These are phyloP conservation scores for Eucalyptus regnans DNA, from an alignment of 345 rosid species.

Conservation along the genomic window DNA sequence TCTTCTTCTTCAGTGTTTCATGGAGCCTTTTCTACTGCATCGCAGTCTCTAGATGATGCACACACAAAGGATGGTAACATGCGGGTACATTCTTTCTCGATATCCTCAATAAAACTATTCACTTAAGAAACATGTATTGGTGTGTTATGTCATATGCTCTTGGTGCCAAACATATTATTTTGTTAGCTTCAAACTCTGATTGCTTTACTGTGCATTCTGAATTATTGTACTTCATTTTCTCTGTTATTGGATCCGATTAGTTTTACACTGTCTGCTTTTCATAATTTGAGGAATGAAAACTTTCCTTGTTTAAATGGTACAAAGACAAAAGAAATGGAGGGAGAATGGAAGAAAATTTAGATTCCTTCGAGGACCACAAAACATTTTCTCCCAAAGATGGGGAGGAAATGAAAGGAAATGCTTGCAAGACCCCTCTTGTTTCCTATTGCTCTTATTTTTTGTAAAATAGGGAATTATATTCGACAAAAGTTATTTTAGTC, in stretches of 20 bases:
- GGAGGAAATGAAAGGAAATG: not conserved
- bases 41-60: constrained; percentile 22
- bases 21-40: constrained; percentile 22
- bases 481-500: not conserved
- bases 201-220: not conserved
- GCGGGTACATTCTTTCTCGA: constrained; percentile 21
- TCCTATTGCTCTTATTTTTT: not conserved
- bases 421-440: not conserved
- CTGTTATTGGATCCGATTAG: not conserved
- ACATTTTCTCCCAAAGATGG: not conserved
- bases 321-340: not conserved
- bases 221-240: not conserved
- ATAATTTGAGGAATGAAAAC: not conserved
- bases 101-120: not conserved
- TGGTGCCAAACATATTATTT: not conserved
- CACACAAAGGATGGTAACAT: constrained; percentile 54
- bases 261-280: not conserved
- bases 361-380: not conserved
- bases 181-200: not conserved
- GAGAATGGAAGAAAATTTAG: not conserved
- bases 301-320: not conserved
- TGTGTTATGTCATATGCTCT: not conserved
- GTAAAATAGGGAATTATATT: not conserved
- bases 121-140: not conserved
- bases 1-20: constrained; percentile 30